Percentiles rank a stretch among this genome's conserved stretches.
Conservation (phyloP, 257 asterid species). For the Penstemon newberryi region DNA sequence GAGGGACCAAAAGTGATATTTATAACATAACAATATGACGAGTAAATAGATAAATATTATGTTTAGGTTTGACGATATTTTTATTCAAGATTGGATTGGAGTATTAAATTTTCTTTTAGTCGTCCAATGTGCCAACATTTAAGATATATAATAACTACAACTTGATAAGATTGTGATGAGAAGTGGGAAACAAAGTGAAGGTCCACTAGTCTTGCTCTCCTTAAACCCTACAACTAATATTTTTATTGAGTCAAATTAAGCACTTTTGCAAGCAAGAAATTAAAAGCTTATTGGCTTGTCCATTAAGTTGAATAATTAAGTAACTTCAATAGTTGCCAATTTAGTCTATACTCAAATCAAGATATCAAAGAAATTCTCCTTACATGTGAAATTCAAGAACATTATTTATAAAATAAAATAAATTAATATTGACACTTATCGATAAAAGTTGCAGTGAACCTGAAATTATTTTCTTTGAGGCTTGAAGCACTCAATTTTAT, state of each 20-base stretch:
- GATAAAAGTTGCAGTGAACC: slow-evolving; percentile 29
- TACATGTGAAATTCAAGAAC: too few species aligned
- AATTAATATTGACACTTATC: too few species aligned
- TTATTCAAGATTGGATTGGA: neutral
- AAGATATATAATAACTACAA: neutral
- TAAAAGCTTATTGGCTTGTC: slow-evolving; percentile 18
- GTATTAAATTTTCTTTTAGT: neutral
- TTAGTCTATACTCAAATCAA: slow-evolving; percentile 24
- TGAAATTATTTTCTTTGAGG: neutral
- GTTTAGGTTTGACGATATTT: too few species aligned
- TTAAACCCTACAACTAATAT: slow-evolving; percentile 39
- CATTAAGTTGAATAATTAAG: neutral
- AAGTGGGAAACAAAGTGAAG: slow-evolving; percentile 49
- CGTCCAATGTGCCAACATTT: neutral
- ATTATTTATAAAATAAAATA: too few species aligned
- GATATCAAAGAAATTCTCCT: neutral
- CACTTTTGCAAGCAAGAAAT: slow-evolving; percentile 22
- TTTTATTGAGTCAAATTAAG: slow-evolving; percentile 13
- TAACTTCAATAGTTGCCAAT: slow-evolving; percentile 2
- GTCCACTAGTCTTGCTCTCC: slow-evolving; percentile 43
- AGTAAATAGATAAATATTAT: too few species aligned
- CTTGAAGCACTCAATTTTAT: neutral
- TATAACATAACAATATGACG: too few species aligned
- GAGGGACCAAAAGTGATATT: too few species aligned
- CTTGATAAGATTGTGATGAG: neutral